Percentiles rank a stretch among this genome's conserved stretches.
Evolutionary conservation across 192 early-diverging fungal genomes (phyloP).

Genomic region (Coemansia sp.): DNA sequence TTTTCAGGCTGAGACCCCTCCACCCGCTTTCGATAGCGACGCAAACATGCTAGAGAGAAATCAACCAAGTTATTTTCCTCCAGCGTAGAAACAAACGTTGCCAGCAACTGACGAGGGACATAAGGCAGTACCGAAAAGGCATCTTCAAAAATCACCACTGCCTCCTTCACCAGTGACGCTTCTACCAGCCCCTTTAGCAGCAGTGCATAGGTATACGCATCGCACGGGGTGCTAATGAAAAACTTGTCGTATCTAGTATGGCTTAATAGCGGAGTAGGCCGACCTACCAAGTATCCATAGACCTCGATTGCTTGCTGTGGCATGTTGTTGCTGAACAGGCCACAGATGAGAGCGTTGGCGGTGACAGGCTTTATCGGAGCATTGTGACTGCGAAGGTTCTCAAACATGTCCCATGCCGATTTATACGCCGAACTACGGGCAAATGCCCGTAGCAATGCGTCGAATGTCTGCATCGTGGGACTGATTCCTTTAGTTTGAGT

Average conservation of each 20-base stretch:
- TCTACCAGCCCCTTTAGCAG: conserved; percentile 26
- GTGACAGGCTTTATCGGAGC: conserved; percentile 19
- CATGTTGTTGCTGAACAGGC: conserved; percentile 11
- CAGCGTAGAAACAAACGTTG: conserved; percentile 24
- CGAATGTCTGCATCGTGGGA: conserved; percentile 32
- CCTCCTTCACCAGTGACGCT: conserved; percentile 17
- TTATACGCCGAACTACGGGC: conserved; percentile 14
- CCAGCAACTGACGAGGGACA: conserved; percentile 34
- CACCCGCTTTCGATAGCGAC: conserved; percentile 32
- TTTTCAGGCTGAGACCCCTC: conserved; percentile 23
- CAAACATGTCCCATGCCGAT: conserved; percentile 12
- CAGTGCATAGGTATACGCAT: conserved; percentile 27
- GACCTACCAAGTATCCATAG: conserved; percentile 36
- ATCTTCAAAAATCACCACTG: conserved; percentile 41
- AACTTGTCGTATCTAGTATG: conserved; percentile 14
- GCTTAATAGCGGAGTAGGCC: conserved; percentile 23
- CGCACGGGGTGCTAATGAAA: conserved; percentile 10
- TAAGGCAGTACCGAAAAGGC: conserved; percentile 27
- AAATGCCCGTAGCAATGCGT: conserved; percentile 28
- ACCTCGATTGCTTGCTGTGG: conserved; percentile 17
- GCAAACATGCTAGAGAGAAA: conserved; percentile 22
- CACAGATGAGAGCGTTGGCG: conserved; percentile 24
- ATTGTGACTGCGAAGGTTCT: conserved; percentile 8
- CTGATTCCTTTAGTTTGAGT: conserved; percentile 12
- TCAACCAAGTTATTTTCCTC: conserved; percentile 24